A percentile compares a stretch with the other conserved stretches of the same genome.
phyloP scores from a whole-genome alignment of 139 green algal species.

The Chlorella vulgaris region DNA sequence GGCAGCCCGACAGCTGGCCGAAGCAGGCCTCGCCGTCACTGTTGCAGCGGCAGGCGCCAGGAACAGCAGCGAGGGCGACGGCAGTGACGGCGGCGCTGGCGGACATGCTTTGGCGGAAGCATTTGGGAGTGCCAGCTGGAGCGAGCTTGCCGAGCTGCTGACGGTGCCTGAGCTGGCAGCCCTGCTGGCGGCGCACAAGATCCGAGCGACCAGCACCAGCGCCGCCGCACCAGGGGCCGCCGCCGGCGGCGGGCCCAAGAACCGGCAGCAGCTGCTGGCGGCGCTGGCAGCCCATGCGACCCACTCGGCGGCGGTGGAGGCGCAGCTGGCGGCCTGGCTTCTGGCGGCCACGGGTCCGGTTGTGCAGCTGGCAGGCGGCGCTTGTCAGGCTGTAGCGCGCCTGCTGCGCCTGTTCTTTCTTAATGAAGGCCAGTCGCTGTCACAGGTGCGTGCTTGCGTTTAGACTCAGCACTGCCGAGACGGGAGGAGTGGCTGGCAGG shows the following conservation, averaged over 20 bases:
- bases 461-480: neutral
- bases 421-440: conserved; percentile 68
- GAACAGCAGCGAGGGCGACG: neutral
- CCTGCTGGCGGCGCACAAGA: conserved; percentile 1
- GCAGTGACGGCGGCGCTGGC: neutral
- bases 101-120: neutral
- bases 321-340: conserved; percentile 2
- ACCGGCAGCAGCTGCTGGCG: conserved; percentile 7
- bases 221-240: neutral
- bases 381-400: neutral
- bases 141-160: conserved; percentile 30
- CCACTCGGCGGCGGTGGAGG: neutral
- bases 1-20: neutral
- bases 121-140: neutral
- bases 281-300: neutral
- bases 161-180: conserved; percentile 44
- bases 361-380: neutral
- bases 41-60: neutral
- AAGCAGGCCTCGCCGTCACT: conserved; percentile 24
- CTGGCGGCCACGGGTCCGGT: conserved; percentile 16
- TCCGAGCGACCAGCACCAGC: neutral
- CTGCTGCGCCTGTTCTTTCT: conserved; percentile 82
- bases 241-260: neutral
- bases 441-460: conserved; percentile 23
- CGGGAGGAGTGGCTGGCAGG: neutral